A percentile compares a stretch with the other conserved stretches of the same genome.
These are phyloP conservation scores for Arthroderma sp. DNA, from an alignment of 2,329 filamentous ascomycete genomes.

Conservation along the genomic window DNA sequence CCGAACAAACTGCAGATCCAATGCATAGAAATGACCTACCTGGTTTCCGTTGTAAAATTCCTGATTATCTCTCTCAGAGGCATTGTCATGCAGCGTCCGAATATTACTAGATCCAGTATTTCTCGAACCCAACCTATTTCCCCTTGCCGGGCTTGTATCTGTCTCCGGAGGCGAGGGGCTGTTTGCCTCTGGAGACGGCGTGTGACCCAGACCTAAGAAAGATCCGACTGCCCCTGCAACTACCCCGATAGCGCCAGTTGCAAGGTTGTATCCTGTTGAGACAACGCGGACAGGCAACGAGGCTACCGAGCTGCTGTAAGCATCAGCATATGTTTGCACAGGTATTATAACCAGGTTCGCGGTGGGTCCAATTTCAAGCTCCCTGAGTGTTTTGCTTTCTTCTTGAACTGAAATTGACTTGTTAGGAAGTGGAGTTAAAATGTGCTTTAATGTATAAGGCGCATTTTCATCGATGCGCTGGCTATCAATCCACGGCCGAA, in stretches of 20 bases:
- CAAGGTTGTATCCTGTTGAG: constrained; percentile 28
- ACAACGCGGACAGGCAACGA: constrained; percentile 30
- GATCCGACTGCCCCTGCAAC: constrained; percentile 32
- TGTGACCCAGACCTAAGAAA: constrained; percentile 29
- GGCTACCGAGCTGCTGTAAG: constrained; percentile 36
- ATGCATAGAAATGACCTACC: constrained; percentile 39
- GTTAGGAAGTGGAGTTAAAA: constrained; percentile 66
- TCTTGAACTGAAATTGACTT: constrained; percentile 61
- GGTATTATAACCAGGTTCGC: constrained; percentile 75
- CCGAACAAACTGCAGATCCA: not conserved
- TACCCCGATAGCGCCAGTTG: constrained; percentile 31
- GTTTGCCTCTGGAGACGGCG: constrained; percentile 8
- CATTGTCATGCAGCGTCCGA: constrained; percentile 42
- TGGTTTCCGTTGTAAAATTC: constrained; percentile 90
- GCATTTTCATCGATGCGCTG: constrained; percentile 41
- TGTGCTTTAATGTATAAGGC: constrained; percentile 73
- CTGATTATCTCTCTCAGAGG: constrained; percentile 43
- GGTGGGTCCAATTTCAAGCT: constrained; percentile 62
- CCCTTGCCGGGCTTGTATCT: constrained; percentile 6
- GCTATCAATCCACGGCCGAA: constrained; percentile 66
- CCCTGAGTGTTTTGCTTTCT: constrained; percentile 53
- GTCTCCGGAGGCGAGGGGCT: constrained; percentile 5
- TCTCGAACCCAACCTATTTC: constrained; percentile 13
- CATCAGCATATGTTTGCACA: constrained; percentile 46
- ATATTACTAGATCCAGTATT: constrained; percentile 22